Percentiles rank a stretch among this genome's conserved stretches.
Evolutionary conservation across 2,329 filamentous ascomycete species (phyloP).

Genomic region (Fonsecaea nubica): DNA sequence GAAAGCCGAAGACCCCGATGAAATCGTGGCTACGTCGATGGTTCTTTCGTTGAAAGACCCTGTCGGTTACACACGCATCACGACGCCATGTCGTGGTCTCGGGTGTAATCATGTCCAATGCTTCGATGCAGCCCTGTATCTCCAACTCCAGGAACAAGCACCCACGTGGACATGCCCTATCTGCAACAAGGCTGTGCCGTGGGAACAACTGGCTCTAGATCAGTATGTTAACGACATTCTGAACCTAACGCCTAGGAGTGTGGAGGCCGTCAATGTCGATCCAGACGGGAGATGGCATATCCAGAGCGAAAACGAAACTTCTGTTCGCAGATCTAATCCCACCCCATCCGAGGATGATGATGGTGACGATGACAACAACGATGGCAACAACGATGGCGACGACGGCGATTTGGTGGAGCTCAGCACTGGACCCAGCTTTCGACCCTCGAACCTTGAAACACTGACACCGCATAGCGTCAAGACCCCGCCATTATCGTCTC

Average conservation of each 20-base stretch:
- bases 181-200: conserved; percentile 82
- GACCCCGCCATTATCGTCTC: conserved; percentile 42
- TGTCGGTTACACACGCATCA: conserved; percentile 81
- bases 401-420: conserved; percentile 62
- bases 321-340: conserved; percentile 49
- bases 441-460: conserved; percentile 42
- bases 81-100: conserved; percentile 77
- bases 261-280: conserved; percentile 89
- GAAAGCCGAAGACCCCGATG: conserved; percentile 81
- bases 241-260: conserved; percentile 69
- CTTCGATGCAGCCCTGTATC: conserved; percentile 90
- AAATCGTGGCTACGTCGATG: conserved; percentile 82
- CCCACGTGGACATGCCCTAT: conserved; percentile 97
- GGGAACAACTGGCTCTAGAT: conserved; percentile 83
- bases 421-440: conserved; percentile 43
- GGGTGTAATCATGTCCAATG: conserved; percentile 90
- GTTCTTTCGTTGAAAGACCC: conserved; percentile 93
- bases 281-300: conserved; percentile 77
- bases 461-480: conserved; percentile 46
- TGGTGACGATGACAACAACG: conserved; percentile 45
- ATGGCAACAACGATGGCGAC: conserved; percentile 59
- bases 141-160: conserved; percentile 93
- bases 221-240: conserved; percentile 92
- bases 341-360: conserved; percentile 48
- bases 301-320: conserved; percentile 25